Percentiles rank a stretch among this genome's conserved stretches.
phyloP scores from a whole-genome alignment of 2,329 filamentous ascomycete genomes.

The Sporothrix curviconia region DNA sequence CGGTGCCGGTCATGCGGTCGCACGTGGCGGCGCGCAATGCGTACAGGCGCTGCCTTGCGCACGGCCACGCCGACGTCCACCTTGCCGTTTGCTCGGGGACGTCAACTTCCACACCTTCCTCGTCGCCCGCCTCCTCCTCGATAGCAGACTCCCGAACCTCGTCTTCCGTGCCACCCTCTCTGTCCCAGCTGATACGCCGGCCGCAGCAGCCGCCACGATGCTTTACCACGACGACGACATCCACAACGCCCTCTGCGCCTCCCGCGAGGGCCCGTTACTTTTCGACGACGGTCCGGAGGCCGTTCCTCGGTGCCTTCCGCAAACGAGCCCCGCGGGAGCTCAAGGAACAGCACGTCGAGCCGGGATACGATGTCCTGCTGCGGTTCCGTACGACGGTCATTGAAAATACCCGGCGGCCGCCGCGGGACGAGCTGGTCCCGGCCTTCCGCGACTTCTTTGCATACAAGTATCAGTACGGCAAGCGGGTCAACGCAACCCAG shows the following conservation, averaged over 20 bases:
- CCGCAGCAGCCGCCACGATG: neutral
- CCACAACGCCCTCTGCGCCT: too few species aligned
- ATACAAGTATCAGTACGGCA: conserved; percentile 41
- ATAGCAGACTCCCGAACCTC: neutral
- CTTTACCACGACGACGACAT: neutral
- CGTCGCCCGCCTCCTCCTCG: neutral
- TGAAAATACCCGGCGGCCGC: conserved; percentile 58
- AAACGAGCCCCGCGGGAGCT: conserved; percentile 51
- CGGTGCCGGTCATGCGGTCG: conserved; percentile 43
- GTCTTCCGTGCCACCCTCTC: neutral
- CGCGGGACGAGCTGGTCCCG: conserved; percentile 53
- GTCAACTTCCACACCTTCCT: neutral
- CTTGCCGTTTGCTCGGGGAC: neutral
- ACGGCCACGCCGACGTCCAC: neutral
- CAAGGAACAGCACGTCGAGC: conserved; percentile 58
- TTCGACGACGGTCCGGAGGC: conserved; percentile 32
- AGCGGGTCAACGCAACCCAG: conserved; percentile 58
- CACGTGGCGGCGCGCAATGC: conserved; percentile 51
- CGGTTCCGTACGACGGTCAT: conserved; percentile 58
- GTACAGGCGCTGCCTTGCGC: conserved; percentile 47
- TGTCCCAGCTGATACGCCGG: neutral
- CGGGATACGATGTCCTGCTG: conserved; percentile 65
- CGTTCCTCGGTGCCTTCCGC: conserved; percentile 56
- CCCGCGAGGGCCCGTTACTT: conserved; percentile 5
- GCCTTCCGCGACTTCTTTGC: conserved; percentile 61